Evolutionary conservation across 345 rosid genomes (phyloP).

Genomic region (Heritiera littoralis): DNA sequence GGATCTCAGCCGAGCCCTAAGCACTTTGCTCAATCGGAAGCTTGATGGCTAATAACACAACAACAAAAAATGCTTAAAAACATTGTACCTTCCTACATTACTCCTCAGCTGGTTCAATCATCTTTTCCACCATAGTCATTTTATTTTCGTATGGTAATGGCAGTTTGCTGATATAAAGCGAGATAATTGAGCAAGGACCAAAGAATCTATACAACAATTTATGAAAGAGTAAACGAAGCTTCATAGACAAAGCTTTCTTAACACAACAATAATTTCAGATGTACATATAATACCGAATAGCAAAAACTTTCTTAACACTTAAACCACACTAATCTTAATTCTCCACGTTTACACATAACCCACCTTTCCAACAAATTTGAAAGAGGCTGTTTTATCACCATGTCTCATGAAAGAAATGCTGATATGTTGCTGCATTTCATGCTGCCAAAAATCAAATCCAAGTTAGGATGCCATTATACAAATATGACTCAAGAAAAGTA

Average conservation of each 20-base stretch:
- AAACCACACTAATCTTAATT: constrained; percentile 15
- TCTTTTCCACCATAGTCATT: background rate
- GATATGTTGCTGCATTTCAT: constrained; percentile 3
- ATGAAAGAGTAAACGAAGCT: background rate
- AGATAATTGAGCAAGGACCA: background rate
- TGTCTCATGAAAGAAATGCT: background rate
- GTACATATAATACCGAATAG: constrained; percentile 7
- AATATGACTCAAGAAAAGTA: background rate
- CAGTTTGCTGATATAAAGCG: background rate
- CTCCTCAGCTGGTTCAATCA: background rate
- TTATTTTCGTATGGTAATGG: too few relatives aligned
- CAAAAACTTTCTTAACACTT: background rate
- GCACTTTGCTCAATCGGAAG: too few relatives aligned
- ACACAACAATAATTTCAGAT: background rate
- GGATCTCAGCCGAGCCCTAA: too few relatives aligned
- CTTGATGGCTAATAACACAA: background rate
- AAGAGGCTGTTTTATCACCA: constrained; percentile 4
- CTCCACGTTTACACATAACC: constrained; percentile 15
- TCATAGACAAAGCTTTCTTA: background rate
- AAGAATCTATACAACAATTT: constrained; percentile 15
- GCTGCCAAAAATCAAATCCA: constrained; percentile 9
- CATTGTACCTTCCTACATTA: background rate
- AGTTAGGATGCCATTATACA: background rate
- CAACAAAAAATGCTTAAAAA: background rate
- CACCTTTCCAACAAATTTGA: background rate